Base-by-base conservation (phyloP, 495 filamentous ascomycete species). In the Recurvomyces mirabilis region DNA sequence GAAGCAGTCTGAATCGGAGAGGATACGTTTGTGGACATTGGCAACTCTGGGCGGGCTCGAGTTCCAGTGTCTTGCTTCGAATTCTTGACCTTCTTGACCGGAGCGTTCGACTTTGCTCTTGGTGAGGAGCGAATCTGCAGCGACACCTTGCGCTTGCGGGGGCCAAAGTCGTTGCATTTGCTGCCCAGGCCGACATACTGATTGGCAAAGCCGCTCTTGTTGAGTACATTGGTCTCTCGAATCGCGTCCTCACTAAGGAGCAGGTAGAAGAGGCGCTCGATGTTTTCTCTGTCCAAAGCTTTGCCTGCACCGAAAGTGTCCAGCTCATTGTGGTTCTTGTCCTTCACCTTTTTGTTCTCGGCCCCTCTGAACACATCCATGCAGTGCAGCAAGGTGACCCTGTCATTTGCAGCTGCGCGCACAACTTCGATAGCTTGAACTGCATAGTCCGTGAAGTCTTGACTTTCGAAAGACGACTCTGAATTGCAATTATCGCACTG, bases 401-500 rank as follows among this genome's bases (percentile, higher is more conserved):
- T 64, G 14, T 43, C 28, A 0, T 47, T 18, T 22, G 49, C 21
- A 14, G 74, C 45, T 30, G 70, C 59, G 22, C 71, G 62, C 17
- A 94, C 79, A 38, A 91, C 66, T 20, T 67, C 64, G 23, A 95
- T 59, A 2, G 77, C 81, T 20, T 71, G 69, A 21, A 70, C 60
- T 11, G 88, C 91, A 55, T 81, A 70, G n/a, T 77, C 60, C 19
- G 81, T 84, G 41, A 84, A 80, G 62, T 98, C 87, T 38, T 73
- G 69, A 14, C 67, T 61, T 50, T 87, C 77, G 56, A 82, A 87
- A 2, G 69, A 60, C 47, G 59, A 68, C 36, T 72, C 76, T 1
- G 79, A 82, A 31, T 67, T 74, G 68, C 91, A 98, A 49, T 93
- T 94, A 56, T 96, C 91, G 63, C 91, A 99, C 7, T 69, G 70